These are phyloP conservation scores for Coniochaeta sp. DNA, from an alignment of 2,329 filamentous ascomycete genomes.

Conservation along the genomic window DNA sequence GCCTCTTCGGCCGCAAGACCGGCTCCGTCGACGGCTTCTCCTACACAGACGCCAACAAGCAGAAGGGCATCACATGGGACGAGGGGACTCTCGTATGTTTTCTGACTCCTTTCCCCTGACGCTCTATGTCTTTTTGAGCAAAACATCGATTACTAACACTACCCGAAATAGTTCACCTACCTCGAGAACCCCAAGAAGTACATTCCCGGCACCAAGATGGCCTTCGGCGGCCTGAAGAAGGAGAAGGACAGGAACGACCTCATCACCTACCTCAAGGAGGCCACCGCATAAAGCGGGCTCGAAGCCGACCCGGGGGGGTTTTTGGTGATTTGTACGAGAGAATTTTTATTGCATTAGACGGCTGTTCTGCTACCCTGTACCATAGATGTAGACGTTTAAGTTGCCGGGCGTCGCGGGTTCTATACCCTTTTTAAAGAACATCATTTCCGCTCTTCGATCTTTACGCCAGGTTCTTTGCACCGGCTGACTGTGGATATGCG, in stretches of 20 bases:
- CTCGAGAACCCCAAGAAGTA: constrained; percentile 99
- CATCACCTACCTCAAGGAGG: constrained; percentile 77
- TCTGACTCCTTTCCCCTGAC: no score
- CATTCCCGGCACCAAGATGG: constrained; percentile 99
- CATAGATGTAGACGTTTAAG: constrained; percentile 11
- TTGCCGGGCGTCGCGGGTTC: constrained; percentile 3
- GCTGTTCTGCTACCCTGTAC: constrained; percentile 7
- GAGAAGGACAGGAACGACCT: constrained; percentile 98
- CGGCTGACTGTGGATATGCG: no score
- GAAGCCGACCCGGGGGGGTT: constrained; percentile 19
- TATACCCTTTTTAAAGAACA: constrained; percentile 2
- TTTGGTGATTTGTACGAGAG: constrained; percentile 4
- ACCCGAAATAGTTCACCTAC: constrained; percentile 76
- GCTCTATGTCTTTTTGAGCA: no score
- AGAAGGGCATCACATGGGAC: constrained; percentile 85
- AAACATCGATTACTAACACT: not conserved
- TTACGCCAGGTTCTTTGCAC: no score
- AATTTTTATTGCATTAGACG: constrained; percentile 14
- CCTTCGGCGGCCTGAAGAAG: constrained; percentile 99
- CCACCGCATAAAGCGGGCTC: constrained; percentile 68
- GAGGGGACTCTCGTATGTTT: constrained; percentile 72
- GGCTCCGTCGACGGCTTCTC: constrained; percentile 86
- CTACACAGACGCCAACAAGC: constrained; percentile 99
- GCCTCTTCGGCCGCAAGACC: constrained; percentile 94
- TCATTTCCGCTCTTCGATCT: not conserved